Conservation (phyloP, 768 basidiomycete genomes). For the Leccinum longicurvipes region DNA sequence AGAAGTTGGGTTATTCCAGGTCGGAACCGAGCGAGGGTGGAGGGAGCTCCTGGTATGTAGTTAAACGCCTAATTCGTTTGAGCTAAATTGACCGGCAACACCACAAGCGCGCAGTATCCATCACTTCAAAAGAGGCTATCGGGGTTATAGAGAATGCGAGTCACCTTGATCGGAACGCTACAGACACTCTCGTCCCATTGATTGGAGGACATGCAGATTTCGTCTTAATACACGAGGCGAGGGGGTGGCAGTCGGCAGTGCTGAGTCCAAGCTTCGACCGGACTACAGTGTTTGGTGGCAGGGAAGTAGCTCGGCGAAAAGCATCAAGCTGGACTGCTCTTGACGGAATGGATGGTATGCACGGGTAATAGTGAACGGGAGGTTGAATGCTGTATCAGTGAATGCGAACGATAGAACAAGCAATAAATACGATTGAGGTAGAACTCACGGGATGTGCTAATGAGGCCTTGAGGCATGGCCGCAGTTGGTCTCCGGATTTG, state of each 20-base stretch:
- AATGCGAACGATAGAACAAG: neutral
- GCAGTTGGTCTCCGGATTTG: neutral
- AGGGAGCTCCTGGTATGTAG: slow-evolving; percentile 45
- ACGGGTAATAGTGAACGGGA: neutral
- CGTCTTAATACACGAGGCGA: slow-evolving; percentile 51
- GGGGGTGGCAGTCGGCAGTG: slow-evolving; percentile 43
- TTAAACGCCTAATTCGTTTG: neutral
- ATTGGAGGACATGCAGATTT: slow-evolving; percentile 52
- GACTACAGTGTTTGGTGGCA: slow-evolving; percentile 18
- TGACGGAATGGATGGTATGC: slow-evolving; percentile 12
- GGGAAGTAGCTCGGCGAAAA: slow-evolving; percentile 15
- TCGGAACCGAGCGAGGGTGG: slow-evolving; percentile 46
- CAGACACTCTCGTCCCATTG: slow-evolving; percentile 32
- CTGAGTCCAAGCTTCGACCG: slow-evolving; percentile 41
- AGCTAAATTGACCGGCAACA: slow-evolving; percentile 4
- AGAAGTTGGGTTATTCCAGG: slow-evolving; percentile 57
- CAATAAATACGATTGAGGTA: neutral
- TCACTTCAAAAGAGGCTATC: slow-evolving; percentile 50
- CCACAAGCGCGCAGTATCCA: slow-evolving; percentile 48
- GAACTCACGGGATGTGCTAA: too few relatives aligned
- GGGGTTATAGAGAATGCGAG: slow-evolving; percentile 24
- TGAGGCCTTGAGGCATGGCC: too few relatives aligned
- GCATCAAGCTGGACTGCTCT: slow-evolving; percentile 15
- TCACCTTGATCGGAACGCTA: neutral
- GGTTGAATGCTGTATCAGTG: slow-evolving; percentile 1